Conservation (phyloP, 768 basidiomycete species). For the Infundibulicybe gibba region DNA sequence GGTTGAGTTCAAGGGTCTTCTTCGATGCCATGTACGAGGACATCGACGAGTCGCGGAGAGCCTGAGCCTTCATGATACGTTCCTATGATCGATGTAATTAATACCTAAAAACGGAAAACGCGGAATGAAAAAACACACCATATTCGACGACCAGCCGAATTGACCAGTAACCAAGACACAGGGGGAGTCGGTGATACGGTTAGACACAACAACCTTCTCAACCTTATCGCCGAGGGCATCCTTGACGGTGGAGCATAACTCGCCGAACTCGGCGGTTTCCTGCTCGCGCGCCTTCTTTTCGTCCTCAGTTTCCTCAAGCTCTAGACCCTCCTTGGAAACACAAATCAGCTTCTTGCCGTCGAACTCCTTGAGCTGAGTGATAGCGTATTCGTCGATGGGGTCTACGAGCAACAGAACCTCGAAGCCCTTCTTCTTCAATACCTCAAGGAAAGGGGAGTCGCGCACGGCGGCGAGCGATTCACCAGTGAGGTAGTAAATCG, state of each 20-base stretch:
- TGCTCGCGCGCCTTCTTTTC: conserved; percentile 92
- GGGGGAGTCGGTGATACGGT: conserved; percentile 96
- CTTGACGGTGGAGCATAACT: conserved; percentile 93
- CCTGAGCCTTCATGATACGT: conserved; percentile 99
- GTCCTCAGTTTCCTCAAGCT: conserved; percentile 98
- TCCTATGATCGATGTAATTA: conserved; percentile 41
- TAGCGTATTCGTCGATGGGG: conserved; percentile 98
- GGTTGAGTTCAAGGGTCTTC: conserved; percentile 98
- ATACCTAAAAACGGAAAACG: not conserved
- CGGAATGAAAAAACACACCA: conserved; percentile 55
- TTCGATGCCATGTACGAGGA: conserved; percentile 99
- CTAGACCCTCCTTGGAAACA: conserved; percentile 98
- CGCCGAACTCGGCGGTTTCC: conserved; percentile 77
- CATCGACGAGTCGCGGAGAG: conserved; percentile 94
- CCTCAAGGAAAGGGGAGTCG: conserved; percentile 99
- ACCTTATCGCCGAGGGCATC: conserved; percentile 99
- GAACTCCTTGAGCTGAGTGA: conserved; percentile 99
- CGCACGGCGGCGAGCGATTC: conserved; percentile 88
- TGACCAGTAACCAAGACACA: conserved; percentile 98
- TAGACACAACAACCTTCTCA: conserved; percentile 97
- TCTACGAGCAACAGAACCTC: conserved; percentile 97
- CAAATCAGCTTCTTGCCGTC: conserved; percentile 97
- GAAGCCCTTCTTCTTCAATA: conserved; percentile 99
- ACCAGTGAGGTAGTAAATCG: conserved; percentile 99
- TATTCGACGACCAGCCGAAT: conserved; percentile 99